A percentile compares a stretch with the other conserved stretches of the same genome.
phyloP scores from a whole-genome alignment of 179 eudicot species.

The Patellifolia procumbens region DNA sequence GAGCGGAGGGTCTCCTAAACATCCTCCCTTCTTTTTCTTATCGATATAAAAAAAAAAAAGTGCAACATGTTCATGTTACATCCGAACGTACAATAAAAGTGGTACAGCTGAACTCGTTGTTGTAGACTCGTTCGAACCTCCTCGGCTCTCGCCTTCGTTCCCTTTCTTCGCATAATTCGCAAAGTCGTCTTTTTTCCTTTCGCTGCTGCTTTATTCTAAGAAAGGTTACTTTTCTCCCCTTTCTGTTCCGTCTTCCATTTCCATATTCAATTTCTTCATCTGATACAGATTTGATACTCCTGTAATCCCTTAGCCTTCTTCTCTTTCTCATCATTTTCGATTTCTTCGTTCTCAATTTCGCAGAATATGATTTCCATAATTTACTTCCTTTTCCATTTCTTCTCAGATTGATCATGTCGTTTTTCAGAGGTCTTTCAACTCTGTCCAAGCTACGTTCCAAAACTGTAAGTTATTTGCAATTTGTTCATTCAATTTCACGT shows the following conservation, averaged over 20 bases:
- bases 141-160: background rate
- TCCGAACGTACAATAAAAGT: no score
- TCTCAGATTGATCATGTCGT: slow-evolving; percentile 40
- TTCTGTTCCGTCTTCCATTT: background rate
- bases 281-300: background rate
- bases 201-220: background rate
- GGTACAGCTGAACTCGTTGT: no score
- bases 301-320: background rate
- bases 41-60: no score
- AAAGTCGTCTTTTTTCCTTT: background rate
- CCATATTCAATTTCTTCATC: background rate
- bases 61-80: no score
- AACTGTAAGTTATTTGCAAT: slow-evolving; percentile 58
- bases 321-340: background rate
- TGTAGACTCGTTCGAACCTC: background rate
- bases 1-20: no score
- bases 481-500: no score
- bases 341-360: background rate
- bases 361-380: background rate
- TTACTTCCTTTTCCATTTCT: background rate
- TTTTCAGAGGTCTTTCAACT: slow-evolving; percentile 54
- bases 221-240: background rate
- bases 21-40: no score
- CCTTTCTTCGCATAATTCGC: no score
- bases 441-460: slow-evolving; percentile 71